Conservation (phyloP, 2,329 filamentous ascomycete genomes). For the Fusarium albosuccineum region DNA sequence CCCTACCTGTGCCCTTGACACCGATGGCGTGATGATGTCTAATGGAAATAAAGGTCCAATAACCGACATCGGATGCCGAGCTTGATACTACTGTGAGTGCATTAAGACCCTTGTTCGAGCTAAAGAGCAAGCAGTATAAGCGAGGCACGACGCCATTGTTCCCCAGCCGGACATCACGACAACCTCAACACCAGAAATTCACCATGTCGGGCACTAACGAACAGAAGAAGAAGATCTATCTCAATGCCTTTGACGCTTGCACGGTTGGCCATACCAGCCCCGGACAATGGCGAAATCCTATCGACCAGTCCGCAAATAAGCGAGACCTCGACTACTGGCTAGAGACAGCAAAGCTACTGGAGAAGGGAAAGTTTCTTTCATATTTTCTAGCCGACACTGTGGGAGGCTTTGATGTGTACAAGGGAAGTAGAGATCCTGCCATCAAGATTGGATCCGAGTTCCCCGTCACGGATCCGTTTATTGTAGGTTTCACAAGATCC, state of each 20-base stretch:
- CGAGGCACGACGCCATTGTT: neutral
- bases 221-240: slow-evolving; percentile 23
- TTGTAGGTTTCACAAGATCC: slow-evolving; percentile 47
- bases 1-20: too few species aligned
- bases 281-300: slow-evolving; percentile 31
- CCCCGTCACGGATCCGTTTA: slow-evolving; percentile 71
- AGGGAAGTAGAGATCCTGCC: slow-evolving; percentile 54
- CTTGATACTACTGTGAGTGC: slow-evolving; percentile 1
- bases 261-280: slow-evolving; percentile 29
- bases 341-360: slow-evolving; percentile 70
- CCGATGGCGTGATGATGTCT: neutral
- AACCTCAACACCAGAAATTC: neutral
- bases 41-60: neutral
- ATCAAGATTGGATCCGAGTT: slow-evolving; percentile 66
- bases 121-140: neutral
- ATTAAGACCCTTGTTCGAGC: neutral
- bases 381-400: slow-evolving; percentile 72
- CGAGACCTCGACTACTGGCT: slow-evolving; percentile 70
- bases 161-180: neutral
- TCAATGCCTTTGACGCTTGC: slow-evolving; percentile 30
- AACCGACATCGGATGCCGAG: slow-evolving; percentile 1
- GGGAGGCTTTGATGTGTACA: slow-evolving; percentile 25
- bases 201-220: neutral
- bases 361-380: slow-evolving; percentile 71
- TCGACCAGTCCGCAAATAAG: slow-evolving; percentile 14